Conservation (phyloP, 2,329 filamentous ascomycete species). For the Arthrobotrys sphaeroides region DNA sequence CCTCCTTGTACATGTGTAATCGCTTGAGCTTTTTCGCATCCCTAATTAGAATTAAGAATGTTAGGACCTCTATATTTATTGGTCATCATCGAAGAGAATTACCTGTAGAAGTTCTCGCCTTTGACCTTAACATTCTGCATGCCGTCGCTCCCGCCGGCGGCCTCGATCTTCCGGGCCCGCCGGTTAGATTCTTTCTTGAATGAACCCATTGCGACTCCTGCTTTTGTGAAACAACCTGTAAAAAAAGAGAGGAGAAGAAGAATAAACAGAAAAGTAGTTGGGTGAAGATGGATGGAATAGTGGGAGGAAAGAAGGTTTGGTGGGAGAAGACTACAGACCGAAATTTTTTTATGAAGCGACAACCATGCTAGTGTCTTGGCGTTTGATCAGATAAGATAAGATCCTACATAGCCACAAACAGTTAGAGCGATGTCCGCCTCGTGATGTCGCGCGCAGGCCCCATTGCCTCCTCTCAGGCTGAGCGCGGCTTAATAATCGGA, state of each 20-base stretch:
- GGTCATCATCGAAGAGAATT: constrained; percentile 64
- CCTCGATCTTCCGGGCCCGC: constrained; percentile 56
- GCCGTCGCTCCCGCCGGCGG: constrained; percentile 72
- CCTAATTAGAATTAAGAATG: constrained; percentile 14
- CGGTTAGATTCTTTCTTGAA: constrained; percentile 58
- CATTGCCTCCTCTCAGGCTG: constrained; percentile 5
- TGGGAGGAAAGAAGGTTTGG: constrained; percentile 17
- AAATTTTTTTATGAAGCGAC: constrained; percentile 27
- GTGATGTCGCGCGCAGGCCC: constrained; percentile 49
- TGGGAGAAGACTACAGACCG: constrained; percentile 12
- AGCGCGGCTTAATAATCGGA: constrained; percentile 20
- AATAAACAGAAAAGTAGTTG: constrained; percentile 1
- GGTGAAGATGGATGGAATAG: constrained; percentile 8
- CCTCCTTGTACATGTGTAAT: constrained; percentile 90
- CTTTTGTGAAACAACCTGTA: not conserved
- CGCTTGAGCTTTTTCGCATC: constrained; percentile 85
- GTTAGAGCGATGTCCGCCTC: constrained; percentile 26
- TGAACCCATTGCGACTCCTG: constrained; percentile 55
- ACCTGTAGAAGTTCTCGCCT: constrained; percentile 93
- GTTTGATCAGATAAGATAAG: constrained; percentile 40
- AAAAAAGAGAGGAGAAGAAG: too few relatives aligned
- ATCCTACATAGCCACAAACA: constrained; percentile 2
- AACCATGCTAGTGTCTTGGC: constrained; percentile 36
- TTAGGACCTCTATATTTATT: not conserved
- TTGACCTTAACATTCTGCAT: constrained; percentile 92